Percentiles rank a stretch among this genome's conserved stretches.
These are phyloP conservation scores for Colletotrichum musae DNA, from an alignment of 2,329 filamentous ascomycete genomes.

Conservation along the genomic window DNA sequence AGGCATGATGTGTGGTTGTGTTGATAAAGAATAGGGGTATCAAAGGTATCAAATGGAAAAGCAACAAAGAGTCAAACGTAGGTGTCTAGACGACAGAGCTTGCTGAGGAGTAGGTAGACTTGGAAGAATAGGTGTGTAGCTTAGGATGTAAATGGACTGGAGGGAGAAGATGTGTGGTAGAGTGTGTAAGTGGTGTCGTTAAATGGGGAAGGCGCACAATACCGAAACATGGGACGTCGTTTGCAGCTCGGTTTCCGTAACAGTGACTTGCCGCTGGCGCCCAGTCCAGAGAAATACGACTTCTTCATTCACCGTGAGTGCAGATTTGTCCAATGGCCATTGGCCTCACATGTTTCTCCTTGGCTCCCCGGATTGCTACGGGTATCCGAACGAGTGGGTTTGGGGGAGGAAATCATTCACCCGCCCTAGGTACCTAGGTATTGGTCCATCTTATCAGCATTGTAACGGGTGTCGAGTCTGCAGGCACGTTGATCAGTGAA, in stretches of 20 bases:
- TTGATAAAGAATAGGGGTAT: neutral
- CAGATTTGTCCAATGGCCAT: slow-evolving; percentile 22
- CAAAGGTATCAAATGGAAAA: slow-evolving; percentile 17
- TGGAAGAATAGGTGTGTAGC: neutral
- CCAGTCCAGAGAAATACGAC: slow-evolving; percentile 3
- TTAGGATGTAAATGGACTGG: neutral
- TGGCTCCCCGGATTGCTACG: slow-evolving; percentile 16
- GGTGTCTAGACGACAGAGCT: neutral
- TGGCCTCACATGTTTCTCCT: slow-evolving; percentile 15
- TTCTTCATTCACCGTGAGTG: neutral
- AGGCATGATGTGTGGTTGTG: slow-evolving; percentile 56
- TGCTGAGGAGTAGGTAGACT: neutral
- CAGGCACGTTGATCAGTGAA: slow-evolving; percentile 15
- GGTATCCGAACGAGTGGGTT: slow-evolving; percentile 9
- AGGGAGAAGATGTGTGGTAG: neutral
- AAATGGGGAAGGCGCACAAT: slow-evolving; percentile 3
- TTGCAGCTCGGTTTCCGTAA: slow-evolving; percentile 17
- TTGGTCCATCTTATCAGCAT: slow-evolving; percentile 21
- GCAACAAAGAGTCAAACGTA: neutral
- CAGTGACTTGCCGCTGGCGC: neutral
- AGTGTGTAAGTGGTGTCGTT: slow-evolving; percentile 30
- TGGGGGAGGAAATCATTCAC: slow-evolving; percentile 36
- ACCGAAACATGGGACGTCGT: slow-evolving; percentile 14
- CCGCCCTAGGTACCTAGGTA: slow-evolving; percentile 16
- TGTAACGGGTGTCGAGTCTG: neutral